Conservation (phyloP, 192 early-diverging fungal genomes). For the Gigaspora rosea region DNA sequence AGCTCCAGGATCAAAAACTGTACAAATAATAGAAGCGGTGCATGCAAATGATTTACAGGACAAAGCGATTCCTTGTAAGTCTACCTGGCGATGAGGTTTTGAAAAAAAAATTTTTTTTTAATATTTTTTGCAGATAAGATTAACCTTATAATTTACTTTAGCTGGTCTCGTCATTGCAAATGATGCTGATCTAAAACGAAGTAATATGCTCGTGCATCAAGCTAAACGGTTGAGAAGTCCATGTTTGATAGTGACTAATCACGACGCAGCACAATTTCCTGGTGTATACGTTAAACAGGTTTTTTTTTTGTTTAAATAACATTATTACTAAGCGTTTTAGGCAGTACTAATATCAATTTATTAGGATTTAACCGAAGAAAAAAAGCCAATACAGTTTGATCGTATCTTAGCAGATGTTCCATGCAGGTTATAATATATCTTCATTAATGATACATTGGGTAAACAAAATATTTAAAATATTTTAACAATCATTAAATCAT, state of each 20-base stretch:
- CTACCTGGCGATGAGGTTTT: not conserved
- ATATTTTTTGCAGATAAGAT: too few species aligned
- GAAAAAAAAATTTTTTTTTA: too few species aligned
- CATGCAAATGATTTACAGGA: slow-evolving; percentile 58
- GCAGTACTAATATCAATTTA: slow-evolving; percentile 35
- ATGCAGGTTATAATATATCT: slow-evolving; percentile 56
- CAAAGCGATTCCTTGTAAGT: slow-evolving; percentile 56
- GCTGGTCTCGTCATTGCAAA: slow-evolving; percentile 94
- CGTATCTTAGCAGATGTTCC: slow-evolving; percentile 97
- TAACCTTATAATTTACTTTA: slow-evolving; percentile 25
- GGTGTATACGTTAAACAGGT: slow-evolving; percentile 54
- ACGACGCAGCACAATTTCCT: slow-evolving; percentile 90
- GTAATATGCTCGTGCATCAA: slow-evolving; percentile 95
- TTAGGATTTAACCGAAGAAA: slow-evolving; percentile 33
- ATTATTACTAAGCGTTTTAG: slow-evolving; percentile 23
- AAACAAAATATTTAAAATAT: not conserved
- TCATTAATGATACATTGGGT: not conserved
- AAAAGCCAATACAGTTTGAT: slow-evolving; percentile 82
- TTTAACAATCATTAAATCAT: not conserved
- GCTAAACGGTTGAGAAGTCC: slow-evolving; percentile 92
- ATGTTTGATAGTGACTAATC: slow-evolving; percentile 92
- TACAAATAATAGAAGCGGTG: slow-evolving; percentile 84
- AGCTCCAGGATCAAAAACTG: slow-evolving; percentile 97
- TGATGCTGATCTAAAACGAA: slow-evolving; percentile 89
- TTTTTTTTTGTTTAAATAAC: not conserved